These are phyloP conservation scores for Arthroderma sp. DNA, from an alignment of 2,329 filamentous ascomycete genomes.

Conservation along the genomic window DNA sequence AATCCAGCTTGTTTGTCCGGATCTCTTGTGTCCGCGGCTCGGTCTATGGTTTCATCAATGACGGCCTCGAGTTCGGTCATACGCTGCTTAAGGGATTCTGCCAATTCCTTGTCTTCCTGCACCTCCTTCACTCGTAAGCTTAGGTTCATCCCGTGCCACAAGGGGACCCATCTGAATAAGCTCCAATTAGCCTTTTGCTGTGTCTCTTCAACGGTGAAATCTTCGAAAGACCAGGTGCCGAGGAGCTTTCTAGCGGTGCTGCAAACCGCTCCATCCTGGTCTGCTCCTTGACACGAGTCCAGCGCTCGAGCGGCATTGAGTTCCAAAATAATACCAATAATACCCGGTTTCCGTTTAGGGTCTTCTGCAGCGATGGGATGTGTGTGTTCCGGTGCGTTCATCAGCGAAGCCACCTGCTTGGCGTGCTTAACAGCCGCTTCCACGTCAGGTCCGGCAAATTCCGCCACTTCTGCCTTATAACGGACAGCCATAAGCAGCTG, in stretches of 20 bases:
- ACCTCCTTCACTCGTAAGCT: slow-evolving; percentile 24
- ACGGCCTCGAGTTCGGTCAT: slow-evolving; percentile 39
- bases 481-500: slow-evolving; percentile 28
- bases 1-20: slow-evolving; percentile 1
- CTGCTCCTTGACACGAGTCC: slow-evolving; percentile 24
- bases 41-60: slow-evolving; percentile 30
- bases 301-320: slow-evolving; percentile 32
- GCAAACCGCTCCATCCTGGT: slow-evolving; percentile 28
- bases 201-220: slow-evolving; percentile 15
- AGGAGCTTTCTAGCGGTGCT: slow-evolving; percentile 28
- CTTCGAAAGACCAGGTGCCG: slow-evolving; percentile 19
- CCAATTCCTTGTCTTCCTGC: slow-evolving; percentile 15
- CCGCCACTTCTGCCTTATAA: slow-evolving; percentile 19
- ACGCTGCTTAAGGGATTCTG: slow-evolving; percentile 14
- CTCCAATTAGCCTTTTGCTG: slow-evolving; percentile 14
- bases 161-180: slow-evolving; percentile 22
- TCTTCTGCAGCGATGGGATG: slow-evolving; percentile 17
- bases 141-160: slow-evolving; percentile 30
- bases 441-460: slow-evolving; percentile 22
- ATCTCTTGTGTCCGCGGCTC: slow-evolving; percentile 1
- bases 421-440: slow-evolving; percentile 21
- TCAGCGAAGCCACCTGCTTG: slow-evolving; percentile 21
- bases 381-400: slow-evolving; percentile 24
- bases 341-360: slow-evolving; percentile 27
- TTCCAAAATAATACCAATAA: slow-evolving; percentile 32